Evolutionary conservation across 768 basidiomycete species (phyloP).

Genomic region (Paxillus ammoniavirescens): DNA sequence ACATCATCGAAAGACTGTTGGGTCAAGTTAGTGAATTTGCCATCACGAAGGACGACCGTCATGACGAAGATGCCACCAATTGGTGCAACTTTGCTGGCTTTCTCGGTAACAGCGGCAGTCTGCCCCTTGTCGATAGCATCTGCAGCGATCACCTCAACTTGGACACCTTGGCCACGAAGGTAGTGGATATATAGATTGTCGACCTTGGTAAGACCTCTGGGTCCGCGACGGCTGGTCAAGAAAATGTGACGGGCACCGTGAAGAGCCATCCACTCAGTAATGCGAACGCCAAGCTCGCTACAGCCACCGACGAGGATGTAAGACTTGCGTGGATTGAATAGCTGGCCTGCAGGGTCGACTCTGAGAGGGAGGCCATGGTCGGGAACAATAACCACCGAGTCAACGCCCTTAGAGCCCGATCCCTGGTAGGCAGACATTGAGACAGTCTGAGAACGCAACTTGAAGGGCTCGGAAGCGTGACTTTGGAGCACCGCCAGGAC

Average conservation of each 20-base stretch:
- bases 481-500: constrained; percentile 18
- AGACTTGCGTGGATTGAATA: constrained; percentile 30
- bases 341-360: constrained; percentile 24
- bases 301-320: constrained; percentile 21
- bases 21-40: constrained; percentile 32
- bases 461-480: constrained; percentile 16
- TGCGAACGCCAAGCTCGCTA: constrained; percentile 23
- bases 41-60: constrained; percentile 35
- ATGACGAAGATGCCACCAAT: constrained; percentile 34
- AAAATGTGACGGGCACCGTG: constrained; percentile 33
- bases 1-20: constrained; percentile 29
- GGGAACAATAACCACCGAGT: constrained; percentile 20
- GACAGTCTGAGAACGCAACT: constrained; percentile 5
- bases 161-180: constrained; percentile 21
- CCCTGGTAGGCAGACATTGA: constrained; percentile 11
- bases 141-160: constrained; percentile 27
- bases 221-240: constrained; percentile 26
- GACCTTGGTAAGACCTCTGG: constrained; percentile 14
- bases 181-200: constrained; percentile 30
- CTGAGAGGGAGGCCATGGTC: constrained; percentile 7
- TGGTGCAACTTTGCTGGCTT: constrained; percentile 20
- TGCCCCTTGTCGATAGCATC: constrained; percentile 23
- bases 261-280: constrained; percentile 34
- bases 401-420: not conserved
- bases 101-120: constrained; percentile 22